Conservation (phyloP, 192 early-diverging fungal species). For the Tieghemiomyces parasiticus region DNA sequence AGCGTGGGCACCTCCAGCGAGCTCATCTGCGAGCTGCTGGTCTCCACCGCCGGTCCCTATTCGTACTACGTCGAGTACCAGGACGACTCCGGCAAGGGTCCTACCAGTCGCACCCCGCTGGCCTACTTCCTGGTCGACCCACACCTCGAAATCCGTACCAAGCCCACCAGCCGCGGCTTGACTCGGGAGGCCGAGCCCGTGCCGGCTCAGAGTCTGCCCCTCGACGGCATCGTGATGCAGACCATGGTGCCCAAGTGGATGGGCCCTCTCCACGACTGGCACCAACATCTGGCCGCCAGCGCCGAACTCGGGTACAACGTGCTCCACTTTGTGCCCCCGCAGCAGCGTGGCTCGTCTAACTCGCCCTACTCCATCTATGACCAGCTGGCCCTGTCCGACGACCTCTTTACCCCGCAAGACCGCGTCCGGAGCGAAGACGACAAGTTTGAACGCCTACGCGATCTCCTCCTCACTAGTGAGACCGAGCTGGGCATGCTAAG, state of each 20-base stretch:
- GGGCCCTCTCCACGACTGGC: conserved; percentile 68
- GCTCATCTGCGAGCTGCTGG: conserved; percentile 44
- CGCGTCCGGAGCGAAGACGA: conserved; percentile 35
- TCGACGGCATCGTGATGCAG: conserved; percentile 81
- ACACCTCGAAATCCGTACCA: conserved; percentile 37
- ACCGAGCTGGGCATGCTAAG: conserved; percentile 55
- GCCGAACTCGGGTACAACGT: conserved; percentile 85
- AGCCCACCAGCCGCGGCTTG: conserved; percentile 5
- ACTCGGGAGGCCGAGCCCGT: conserved; percentile 11
- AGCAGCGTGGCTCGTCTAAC: conserved; percentile 79
- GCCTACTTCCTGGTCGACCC: conserved; percentile 84
- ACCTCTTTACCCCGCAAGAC: conserved; percentile 55
- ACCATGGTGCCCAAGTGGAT: conserved; percentile 97
- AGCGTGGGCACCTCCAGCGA: conserved; percentile 35
- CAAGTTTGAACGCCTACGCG: conserved; percentile 38
- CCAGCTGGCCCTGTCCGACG: conserved; percentile 79
- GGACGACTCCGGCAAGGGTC: conserved; percentile 11
- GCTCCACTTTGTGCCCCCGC: conserved; percentile 94
- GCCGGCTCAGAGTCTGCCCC: conserved; percentile 36
- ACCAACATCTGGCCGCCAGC: conserved; percentile 48
- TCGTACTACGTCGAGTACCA: conserved; percentile 73
- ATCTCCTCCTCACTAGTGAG: conserved; percentile 36
- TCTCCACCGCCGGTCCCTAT: conserved; percentile 61
- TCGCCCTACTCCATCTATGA: conserved; percentile 97
- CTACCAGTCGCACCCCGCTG: conserved; percentile 19